These are phyloP conservation scores for Aspergillus luchuensis DNA, from an alignment of 2,329 filamentous ascomycete genomes.

Conservation along the genomic window DNA sequence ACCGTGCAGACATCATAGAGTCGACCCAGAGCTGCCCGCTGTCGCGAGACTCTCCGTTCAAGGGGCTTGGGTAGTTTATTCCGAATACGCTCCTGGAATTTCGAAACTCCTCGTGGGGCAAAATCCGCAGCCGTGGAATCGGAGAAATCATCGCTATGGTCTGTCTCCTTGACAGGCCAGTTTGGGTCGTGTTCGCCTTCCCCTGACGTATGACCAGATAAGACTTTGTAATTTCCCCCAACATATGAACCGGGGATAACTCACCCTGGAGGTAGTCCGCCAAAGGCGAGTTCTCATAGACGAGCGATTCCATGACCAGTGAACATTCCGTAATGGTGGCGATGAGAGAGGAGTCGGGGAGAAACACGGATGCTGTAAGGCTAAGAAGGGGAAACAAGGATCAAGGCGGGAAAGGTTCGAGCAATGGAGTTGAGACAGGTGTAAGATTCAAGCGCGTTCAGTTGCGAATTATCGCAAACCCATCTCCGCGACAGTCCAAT, in stretches of 20 bases:
- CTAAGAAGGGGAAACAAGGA: neutral
- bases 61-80: slow-evolving; percentile 54
- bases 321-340: slow-evolving; percentile 33
- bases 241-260: slow-evolving; percentile 26
- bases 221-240: neutral
- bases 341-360: slow-evolving; percentile 8
- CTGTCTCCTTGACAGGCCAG: slow-evolving; percentile 38
- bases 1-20: slow-evolving; percentile 53
- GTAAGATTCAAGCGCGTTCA: slow-evolving; percentile 1
- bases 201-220: slow-evolving; percentile 35
- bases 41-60: slow-evolving; percentile 35
- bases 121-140: slow-evolving; percentile 43
- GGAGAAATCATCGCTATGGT: slow-evolving; percentile 32
- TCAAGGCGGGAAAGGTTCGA: slow-evolving; percentile 12
- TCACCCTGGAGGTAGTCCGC: slow-evolving; percentile 87
- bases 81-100: slow-evolving; percentile 51
- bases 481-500: slow-evolving; percentile 19
- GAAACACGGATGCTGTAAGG: neutral
- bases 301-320: slow-evolving; percentile 76
- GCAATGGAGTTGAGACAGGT: neutral
- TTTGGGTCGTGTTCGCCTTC: slow-evolving; percentile 49
- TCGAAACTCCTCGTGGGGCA: slow-evolving; percentile 54
- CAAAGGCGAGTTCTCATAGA: slow-evolving; percentile 84
- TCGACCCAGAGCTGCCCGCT: slow-evolving; percentile 37
- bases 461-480: slow-evolving; percentile 16